Percentiles rank a stretch among this genome's conserved stretches.
Conservation (phyloP, 768 basidiomycete genomes). For the Hypholoma fasciculare region DNA sequence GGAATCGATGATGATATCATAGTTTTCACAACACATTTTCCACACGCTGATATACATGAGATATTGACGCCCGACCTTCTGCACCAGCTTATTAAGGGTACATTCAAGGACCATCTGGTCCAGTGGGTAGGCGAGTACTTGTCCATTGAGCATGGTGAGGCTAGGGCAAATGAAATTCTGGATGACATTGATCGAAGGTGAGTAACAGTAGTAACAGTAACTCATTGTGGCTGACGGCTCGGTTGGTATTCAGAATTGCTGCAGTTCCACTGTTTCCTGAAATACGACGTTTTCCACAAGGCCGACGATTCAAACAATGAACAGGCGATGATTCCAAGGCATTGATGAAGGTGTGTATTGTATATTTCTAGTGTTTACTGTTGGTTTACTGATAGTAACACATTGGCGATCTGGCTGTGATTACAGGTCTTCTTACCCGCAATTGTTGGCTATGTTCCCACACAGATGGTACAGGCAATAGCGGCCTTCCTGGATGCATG, state of each 20-base stretch:
- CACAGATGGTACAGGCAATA: conserved; percentile 18
- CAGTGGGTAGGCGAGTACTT: conserved; percentile 35
- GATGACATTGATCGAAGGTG: conserved; percentile 35
- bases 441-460: conserved; percentile 15
- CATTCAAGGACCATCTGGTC: conserved; percentile 43
- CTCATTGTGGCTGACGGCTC: too few relatives aligned
- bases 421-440: conserved; percentile 24
- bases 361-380: too few relatives aligned
- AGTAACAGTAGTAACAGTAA: too few relatives aligned
- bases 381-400: too few relatives aligned
- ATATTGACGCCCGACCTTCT: conserved; percentile 30
- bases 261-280: conserved; percentile 20
- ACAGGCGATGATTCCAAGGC: conserved; percentile 37
- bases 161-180: conserved; percentile 21
- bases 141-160: conserved; percentile 8
- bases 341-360: conserved; percentile 35
- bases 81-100: conserved; percentile 38
- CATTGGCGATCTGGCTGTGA: too few relatives aligned
- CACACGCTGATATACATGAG: conserved; percentile 33
- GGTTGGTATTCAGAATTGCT: conserved; percentile 23
- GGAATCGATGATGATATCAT: conserved; percentile 24
- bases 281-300: conserved; percentile 26
- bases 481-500: conserved; percentile 33
- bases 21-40: conserved; percentile 28
- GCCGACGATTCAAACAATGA: conserved; percentile 32